phyloP scores from a whole-genome alignment of 2,329 filamentous ascomycete species.

The Xylaria polymorpha region DNA sequence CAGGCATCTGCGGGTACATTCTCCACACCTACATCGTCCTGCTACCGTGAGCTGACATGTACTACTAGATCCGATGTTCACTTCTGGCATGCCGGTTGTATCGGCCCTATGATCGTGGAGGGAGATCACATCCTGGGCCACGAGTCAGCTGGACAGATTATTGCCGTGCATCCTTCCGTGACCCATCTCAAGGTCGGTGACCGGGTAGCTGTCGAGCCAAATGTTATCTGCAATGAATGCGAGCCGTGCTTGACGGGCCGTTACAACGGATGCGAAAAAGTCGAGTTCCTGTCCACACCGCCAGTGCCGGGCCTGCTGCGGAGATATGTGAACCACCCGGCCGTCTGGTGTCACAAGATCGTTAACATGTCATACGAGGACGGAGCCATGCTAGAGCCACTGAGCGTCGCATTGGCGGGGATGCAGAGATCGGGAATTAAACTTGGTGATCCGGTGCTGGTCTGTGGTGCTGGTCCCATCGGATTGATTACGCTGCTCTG shows the following conservation, averaged over 20 bases:
- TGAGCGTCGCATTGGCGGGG: conserved; percentile 88
- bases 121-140: conserved; percentile 93
- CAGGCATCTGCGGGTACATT: conserved; percentile 90
- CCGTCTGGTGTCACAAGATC: conserved; percentile 96
- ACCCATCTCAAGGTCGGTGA: conserved; percentile 83
- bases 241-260: conserved; percentile 91
- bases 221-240: conserved; percentile 90
- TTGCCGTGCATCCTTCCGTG: conserved; percentile 85
- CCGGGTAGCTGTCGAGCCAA: conserved; percentile 92
- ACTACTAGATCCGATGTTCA: conserved; percentile 86
- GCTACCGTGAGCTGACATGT: conserved; percentile 35
- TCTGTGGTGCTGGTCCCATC: conserved; percentile 95
- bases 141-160: conserved; percentile 86
- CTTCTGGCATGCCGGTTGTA: conserved; percentile 96
- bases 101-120: conserved; percentile 93
- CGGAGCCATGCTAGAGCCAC: conserved; percentile 88
- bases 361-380: conserved; percentile 92
- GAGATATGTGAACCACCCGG: conserved; percentile 94
- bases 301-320: conserved; percentile 88
- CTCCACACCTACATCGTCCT: conserved; percentile 1
- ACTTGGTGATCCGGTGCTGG: conserved; percentile 86
- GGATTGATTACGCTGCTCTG: conserved; percentile 90
- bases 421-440: conserved; percentile 84
- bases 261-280: conserved; percentile 92
- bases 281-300: conserved; percentile 90